Base-by-base conservation (phyloP, 2,329 filamentous ascomycete genomes). In the Monosporascus sp. region DNA sequence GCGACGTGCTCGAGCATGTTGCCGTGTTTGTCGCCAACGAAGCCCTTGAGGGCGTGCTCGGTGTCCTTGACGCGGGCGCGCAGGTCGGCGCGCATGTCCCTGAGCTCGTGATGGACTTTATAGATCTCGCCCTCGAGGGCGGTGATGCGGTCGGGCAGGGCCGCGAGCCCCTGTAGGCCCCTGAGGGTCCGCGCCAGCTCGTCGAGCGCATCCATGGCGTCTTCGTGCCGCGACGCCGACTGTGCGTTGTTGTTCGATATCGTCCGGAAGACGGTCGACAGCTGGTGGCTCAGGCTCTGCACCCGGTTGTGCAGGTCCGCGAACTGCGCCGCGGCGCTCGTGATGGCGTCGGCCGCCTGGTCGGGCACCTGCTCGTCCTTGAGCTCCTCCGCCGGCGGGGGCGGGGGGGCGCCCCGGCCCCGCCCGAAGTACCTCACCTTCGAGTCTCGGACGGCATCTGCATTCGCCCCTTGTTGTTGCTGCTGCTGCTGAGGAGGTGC, bases 291-390 rank as follows among this genome's bases (percentile, higher is more conserved):
- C 54, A 90, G 77, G 61, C 76, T 78, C 69, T 92, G 90, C 18
- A 97, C 75, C 35, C 91, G 88, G 74, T 88, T 88, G 75, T 96
- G 88, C 15, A 97, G 79, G 67, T 97, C 92, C 37, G 80, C 79
- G 67, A 97, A 93, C 70, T 96, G 91, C 14, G 74, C 72, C 60
- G 73, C 72, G 58, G 78, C 79, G 45, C 72, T 76, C 22, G 73
- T 70, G 64, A 79, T 78, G 35, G 66, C 63, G 47, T 79, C 74
- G 49, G 81, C 69, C 37, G 72, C 66, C 53, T 73, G 60, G 62
- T 85, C 80, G 45, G 76, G 73, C 45, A 80, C 67, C 46, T 69
- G 63, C 24, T 73, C 70, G 54, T 74, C 71, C 48, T 26, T 18
- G 43, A 15, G 24, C n/a, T 24, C 7, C 22, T 26, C 14, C 24